Percentiles rank a stretch among this genome's conserved stretches.
phyloP scores from a whole-genome alignment of 164 flowering plant species.

The Vitis rotundifolia region DNA sequence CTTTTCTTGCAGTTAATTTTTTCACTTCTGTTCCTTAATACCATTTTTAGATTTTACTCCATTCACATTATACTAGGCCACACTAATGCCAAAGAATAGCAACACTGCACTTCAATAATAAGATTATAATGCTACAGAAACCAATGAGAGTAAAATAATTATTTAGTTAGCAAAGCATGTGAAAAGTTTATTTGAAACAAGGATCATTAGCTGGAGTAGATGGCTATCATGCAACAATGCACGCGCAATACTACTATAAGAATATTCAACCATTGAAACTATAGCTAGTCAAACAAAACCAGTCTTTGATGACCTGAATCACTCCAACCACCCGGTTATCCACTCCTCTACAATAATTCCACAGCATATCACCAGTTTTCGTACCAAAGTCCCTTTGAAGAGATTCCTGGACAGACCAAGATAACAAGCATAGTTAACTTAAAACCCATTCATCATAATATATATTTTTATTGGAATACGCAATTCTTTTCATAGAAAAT shows the following conservation, averaged over 20 bases:
- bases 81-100: background rate
- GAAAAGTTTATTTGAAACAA: background rate
- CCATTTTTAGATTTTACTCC: background rate
- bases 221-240: background rate
- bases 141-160: too few species aligned
- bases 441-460: background rate
- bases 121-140: background rate
- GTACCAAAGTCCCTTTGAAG: slow-evolving; percentile 84
- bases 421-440: background rate
- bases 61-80: background rate
- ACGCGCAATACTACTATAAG: background rate
- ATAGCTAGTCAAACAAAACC: background rate
- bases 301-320: slow-evolving; percentile 60
- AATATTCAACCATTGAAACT: too few species aligned
- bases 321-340: slow-evolving; percentile 76
- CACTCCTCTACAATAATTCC: slow-evolving; percentile 87
- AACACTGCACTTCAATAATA: background rate
- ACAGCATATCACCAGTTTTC: slow-evolving; percentile 94
- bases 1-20: background rate
- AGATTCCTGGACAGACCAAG: slow-evolving; percentile 54
- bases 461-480: background rate
- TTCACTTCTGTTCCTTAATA: background rate
- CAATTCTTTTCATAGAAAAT: too few species aligned
- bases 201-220: background rate
- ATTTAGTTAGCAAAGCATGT: too few species aligned